Evolutionary conservation across 2,329 filamentous ascomycete species (phyloP), one percentile per base, ranked within the genome.

Genomic region (Xylariaceae sp.): DNA sequence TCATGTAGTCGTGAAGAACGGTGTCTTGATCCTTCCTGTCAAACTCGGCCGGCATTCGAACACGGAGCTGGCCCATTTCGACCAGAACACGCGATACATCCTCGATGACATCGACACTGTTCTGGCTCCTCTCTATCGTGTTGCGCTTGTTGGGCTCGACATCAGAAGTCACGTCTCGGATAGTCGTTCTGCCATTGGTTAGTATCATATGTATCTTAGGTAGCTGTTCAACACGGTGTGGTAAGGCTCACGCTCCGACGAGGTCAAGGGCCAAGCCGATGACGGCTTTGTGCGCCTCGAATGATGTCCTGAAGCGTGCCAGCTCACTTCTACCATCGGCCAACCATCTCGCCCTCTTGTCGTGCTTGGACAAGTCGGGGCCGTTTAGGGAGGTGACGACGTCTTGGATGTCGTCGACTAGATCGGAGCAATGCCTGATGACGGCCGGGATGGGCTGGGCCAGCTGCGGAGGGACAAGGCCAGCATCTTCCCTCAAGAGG

Each of bases 1-100:
- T 80, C 39, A 80, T 69, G 40, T 83, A 78, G 15, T 73, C 80
- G 37, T 80, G 78, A n/a, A 78, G 73, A 3, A 70, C 75, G 2
- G 77, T 75, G 40, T 84, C 76, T 35, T 81, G 77, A n/a, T 79
- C 72, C 57, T 75, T 77, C 40, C 72, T 72, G 49, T 77, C 78
- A 53, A 85, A 51, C 21, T 60, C 56, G n/a, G 44, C 37, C n/a
- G 57, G 51, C 5, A 62, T 31, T 14, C 51, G 46, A 13, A 46
- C 41, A 8, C 53, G 50, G 5, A 61, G 39, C 14, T 56, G 47
- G 31, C 49, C 47, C 44, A 64, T 58, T 29, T 58, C 53, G 12
- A 53, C 51, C 6, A 60, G 43, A 5, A 64, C 45, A 10, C 46
- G 50, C 2, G 52, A 49, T 13, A 59, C 43, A 23, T 64, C 58